These are phyloP conservation scores for Przewalskia tangutica DNA, from an alignment of 257 asterid genomes.

Conservation along the genomic window DNA sequence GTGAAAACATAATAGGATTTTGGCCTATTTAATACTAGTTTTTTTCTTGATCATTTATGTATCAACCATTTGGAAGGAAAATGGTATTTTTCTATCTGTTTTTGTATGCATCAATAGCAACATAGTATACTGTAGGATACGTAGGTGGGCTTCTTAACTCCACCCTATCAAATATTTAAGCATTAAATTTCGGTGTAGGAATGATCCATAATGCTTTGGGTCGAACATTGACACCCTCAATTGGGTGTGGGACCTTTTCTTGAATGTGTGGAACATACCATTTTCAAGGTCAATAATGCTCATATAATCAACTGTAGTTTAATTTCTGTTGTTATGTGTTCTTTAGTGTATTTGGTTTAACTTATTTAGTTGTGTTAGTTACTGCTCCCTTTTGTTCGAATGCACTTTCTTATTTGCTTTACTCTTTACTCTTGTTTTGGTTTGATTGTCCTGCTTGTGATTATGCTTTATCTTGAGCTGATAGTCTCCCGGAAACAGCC, in stretches of 20 bases:
- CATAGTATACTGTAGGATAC: too few species aligned
- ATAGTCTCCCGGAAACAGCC: too few species aligned
- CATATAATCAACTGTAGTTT: too few species aligned
- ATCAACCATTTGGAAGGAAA: neutral
- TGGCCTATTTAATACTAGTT: neutral
- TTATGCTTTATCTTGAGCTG: too few species aligned
- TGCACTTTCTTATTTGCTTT: too few species aligned
- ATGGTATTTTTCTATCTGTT: neutral
- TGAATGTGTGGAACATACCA: neutral
- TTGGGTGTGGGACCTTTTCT: neutral
- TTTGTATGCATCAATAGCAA: neutral
- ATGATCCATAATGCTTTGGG: neutral
- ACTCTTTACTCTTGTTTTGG: too few species aligned
- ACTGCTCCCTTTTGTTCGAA: too few species aligned
- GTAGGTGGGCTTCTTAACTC: too few species aligned
- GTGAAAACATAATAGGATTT: neutral
- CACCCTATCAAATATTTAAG: neutral
- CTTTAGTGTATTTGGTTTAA: too few species aligned
- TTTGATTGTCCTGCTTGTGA: too few species aligned
- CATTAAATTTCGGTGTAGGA: neutral
- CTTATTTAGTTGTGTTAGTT: too few species aligned
- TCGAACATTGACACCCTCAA: neutral
- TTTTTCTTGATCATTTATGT: neutral
- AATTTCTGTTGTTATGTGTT: too few species aligned
- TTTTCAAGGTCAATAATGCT: neutral